Evolutionary conservation across 2,329 filamentous ascomycete species (phyloP).

Genomic region (Meredithiella fracta): DNA sequence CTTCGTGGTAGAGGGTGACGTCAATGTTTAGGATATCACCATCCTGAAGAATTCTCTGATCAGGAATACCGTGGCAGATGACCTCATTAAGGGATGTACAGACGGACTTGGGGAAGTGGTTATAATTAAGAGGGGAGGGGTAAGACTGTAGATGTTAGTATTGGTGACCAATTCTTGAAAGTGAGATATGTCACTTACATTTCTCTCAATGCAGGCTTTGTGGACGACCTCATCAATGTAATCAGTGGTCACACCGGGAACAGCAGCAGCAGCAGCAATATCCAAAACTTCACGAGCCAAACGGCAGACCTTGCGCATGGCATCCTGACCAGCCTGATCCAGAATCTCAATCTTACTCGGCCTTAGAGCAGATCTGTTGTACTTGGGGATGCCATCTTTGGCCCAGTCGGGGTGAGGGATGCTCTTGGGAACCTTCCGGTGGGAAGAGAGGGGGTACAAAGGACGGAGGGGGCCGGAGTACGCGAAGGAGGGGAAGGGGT

Average conservation of each 20-base stretch:
- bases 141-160: slow-evolving; percentile 49
- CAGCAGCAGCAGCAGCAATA: slow-evolving; percentile 65
- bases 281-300: slow-evolving; percentile 84
- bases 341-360: slow-evolving; percentile 72
- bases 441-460: slow-evolving; percentile 66
- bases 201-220: slow-evolving; percentile 80
- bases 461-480: slow-evolving; percentile 73
- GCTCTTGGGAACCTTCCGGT: slow-evolving; percentile 56
- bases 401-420: slow-evolving; percentile 82
- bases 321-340: slow-evolving; percentile 63
- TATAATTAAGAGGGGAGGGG: slow-evolving; percentile 87
- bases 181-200: slow-evolving; percentile 40
- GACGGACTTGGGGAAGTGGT: slow-evolving; percentile 91
- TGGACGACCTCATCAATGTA: slow-evolving; percentile 90
- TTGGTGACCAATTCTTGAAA: not conserved
- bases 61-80: slow-evolving; percentile 96
- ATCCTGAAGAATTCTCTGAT: slow-evolving; percentile 70
- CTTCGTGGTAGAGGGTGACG: slow-evolving; percentile 82
- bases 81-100: slow-evolving; percentile 95
- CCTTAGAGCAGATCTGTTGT: slow-evolving; percentile 42
- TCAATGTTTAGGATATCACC: slow-evolving; percentile 97
- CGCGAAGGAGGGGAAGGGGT: slow-evolving; percentile 77
- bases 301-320: slow-evolving; percentile 83
- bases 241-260: slow-evolving; percentile 90
- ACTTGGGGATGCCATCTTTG: slow-evolving; percentile 57